Base-by-base conservation (phyloP, 768 basidiomycete species). In the Lactifluus hygrophoroides region DNA sequence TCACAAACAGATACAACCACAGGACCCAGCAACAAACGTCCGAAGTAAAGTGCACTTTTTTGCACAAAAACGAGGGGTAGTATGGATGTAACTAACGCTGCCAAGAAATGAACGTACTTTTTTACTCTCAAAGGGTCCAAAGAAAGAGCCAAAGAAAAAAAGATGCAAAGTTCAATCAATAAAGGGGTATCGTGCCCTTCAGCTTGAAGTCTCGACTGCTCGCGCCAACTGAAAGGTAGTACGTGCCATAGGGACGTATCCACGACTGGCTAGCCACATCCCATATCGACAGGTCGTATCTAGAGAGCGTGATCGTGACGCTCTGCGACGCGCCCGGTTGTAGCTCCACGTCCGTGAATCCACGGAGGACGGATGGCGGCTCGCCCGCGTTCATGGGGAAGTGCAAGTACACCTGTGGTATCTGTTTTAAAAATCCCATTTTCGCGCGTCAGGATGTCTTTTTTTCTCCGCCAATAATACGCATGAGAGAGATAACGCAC, bases 341-440 rank as follows among this genome's bases (percentile, higher is more conserved):
- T 30, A 69, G 32, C 3, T 44, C 48, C 14, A 65, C 59, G 54
- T 66, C 63, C 47, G 55, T 60, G 58, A 70, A 69, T 1, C 69
- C 69, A 8, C 67, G 58, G 32, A 88, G 74, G 32, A 90, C 66
- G 2, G 80, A 81, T 0, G 88, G 88, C 2, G 89, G 89, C 66
- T 90, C 86, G 34, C 77, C 78, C 3, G 84, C 75, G 0, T 77
- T 79, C 0, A 73, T 51, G 0, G 86, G 85, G 73, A 84, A 81
- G 68, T 86, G 80, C 25, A 91, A 30, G 71, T 90, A 92, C n/a
- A 91, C 69, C 73, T 91, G 89, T 10, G 88, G 82, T 46, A 84
- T 81, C 82, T 88, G 63, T 14, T 9, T 42, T 28, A 2, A 43
- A 2, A 43, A 3, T 3, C 37, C 37, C 37, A 30, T 23, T 32